Evolutionary conservation across 2,329 filamentous ascomycete species (phyloP).

Genomic region (Alternaria arborescens): DNA sequence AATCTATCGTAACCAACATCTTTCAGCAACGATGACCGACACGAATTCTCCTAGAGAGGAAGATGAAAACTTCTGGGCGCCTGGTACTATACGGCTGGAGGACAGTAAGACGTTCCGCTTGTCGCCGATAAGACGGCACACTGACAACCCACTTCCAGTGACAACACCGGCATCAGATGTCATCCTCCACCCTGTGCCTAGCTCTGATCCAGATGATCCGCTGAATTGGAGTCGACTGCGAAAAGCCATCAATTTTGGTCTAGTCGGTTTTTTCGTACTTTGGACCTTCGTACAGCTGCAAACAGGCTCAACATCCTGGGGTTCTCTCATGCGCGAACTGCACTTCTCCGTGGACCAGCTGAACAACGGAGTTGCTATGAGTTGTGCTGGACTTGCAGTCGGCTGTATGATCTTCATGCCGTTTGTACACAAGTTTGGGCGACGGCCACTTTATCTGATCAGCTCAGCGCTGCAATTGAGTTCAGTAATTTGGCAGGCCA

Average conservation of each 20-base stretch:
- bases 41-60: not conserved
- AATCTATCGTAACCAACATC: too few species aligned
- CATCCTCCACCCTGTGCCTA: conserved; percentile 21
- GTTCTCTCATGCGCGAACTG: conserved; percentile 54
- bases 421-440: conserved; percentile 58
- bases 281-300: conserved; percentile 55
- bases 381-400: conserved; percentile 54
- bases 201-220: conserved; percentile 22
- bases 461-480: conserved; percentile 52
- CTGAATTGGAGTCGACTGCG: conserved; percentile 55
- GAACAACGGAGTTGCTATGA: conserved; percentile 58
- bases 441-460: conserved; percentile 57
- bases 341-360: conserved; percentile 51
- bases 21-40: not conserved
- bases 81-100: conserved; percentile 19
- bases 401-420: conserved; percentile 57
- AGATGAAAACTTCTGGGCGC: conserved; percentile 19
- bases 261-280: conserved; percentile 55
- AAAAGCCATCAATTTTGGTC: conserved; percentile 54
- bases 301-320: conserved; percentile 55
- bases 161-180: conserved; percentile 8
- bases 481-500: conserved; percentile 56
- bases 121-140: not conserved
- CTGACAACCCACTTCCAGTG: conserved; percentile 10
- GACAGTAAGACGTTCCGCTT: conserved; percentile 7